A percentile compares a stretch with the other conserved stretches of the same genome.
phyloP scores from a whole-genome alignment of 2,329 filamentous ascomycete genomes.

The Aspergillus piperis region DNA sequence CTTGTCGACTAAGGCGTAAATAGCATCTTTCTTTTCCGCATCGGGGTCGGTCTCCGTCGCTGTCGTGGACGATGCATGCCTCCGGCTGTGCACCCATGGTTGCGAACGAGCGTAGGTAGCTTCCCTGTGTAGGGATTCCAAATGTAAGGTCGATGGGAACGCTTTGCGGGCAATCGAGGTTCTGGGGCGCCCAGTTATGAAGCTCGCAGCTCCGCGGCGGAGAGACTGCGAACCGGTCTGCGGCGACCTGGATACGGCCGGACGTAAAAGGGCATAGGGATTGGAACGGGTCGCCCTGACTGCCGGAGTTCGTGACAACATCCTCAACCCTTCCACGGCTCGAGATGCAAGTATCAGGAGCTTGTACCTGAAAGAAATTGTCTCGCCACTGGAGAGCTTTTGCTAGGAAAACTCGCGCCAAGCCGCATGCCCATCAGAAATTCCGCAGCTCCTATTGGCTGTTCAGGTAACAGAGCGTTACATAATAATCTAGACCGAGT shows the following conservation, averaged over 20 bases:
- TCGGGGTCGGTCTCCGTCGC: constrained; percentile 18
- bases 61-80: constrained; percentile 27
- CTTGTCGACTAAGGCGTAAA: constrained; percentile 40
- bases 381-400: constrained; percentile 23
- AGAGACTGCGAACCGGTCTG: constrained; percentile 26
- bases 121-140: neutral
- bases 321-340: constrained; percentile 26
- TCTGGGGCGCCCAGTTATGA: constrained; percentile 21
- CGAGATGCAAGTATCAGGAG: constrained; percentile 11
- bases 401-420: constrained; percentile 33
- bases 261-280: constrained; percentile 30
- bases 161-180: constrained; percentile 16
- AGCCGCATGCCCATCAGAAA: constrained; percentile 29
- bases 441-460: constrained; percentile 31
- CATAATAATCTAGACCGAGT: constrained; percentile 2
- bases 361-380: constrained; percentile 13
- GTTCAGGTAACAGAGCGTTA: neutral
- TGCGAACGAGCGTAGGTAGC: neutral
- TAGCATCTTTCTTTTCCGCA: constrained; percentile 29
- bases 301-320: constrained; percentile 38
- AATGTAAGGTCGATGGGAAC: constrained; percentile 3
- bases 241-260: constrained; percentile 22
- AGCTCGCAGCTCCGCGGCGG: constrained; percentile 27
- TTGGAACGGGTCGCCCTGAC: constrained; percentile 31
- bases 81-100: constrained; percentile 19